Base-by-base conservation (phyloP, 202 grass and related monocot species). In the Schoenoplectus tabernaemontani region DNA sequence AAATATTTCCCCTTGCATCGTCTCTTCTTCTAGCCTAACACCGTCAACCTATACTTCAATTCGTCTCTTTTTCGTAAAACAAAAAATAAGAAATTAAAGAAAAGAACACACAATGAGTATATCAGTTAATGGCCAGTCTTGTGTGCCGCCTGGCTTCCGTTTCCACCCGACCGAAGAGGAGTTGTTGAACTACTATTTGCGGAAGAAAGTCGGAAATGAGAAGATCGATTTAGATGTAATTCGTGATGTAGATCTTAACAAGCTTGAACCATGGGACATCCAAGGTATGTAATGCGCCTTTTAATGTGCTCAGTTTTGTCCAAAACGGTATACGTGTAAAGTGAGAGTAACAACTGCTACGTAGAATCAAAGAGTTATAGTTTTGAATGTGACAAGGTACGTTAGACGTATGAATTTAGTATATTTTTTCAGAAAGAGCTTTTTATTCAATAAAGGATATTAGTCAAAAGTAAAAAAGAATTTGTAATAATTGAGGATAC, bases 81-180 rank as follows among this genome's bases (percentile, higher is more conserved):
- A n/a, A n/a, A n/a, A n/a, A n/a, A n/a, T n/a, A n/a, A n/a, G n/a
- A n/a, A n/a, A 38, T 1, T 33, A 60, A 16, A 32, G 16, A 30
- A 17, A 5, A 62, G 30, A 10, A 61, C 28, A 1, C 13, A 76
- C 30, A 57, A 97, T 97, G 95, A 97, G 95, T 84, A 94, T 97
- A 86, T 90, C 89, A 32, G 95, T 97, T 71, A 94, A 97, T 79
- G 89, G 91, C 5, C 91, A 97, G 86, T 97, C 91, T 23, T 94
- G 87, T 30, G 95, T 97, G 59, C 95, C 95, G 46, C 95, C 95
- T 44, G 95, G 95, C 80, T 97, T 97, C 74, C 87, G 95, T 37
- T 97, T 97, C 89, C 95, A 97, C 82, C 95, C 95, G 22, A 97
- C 95, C 43, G 95, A 97, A 85, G 95, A 97, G 76, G 95, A 97